Conservation (phyloP, 306 rosid genomes). For the Quillaja saponaria region DNA sequence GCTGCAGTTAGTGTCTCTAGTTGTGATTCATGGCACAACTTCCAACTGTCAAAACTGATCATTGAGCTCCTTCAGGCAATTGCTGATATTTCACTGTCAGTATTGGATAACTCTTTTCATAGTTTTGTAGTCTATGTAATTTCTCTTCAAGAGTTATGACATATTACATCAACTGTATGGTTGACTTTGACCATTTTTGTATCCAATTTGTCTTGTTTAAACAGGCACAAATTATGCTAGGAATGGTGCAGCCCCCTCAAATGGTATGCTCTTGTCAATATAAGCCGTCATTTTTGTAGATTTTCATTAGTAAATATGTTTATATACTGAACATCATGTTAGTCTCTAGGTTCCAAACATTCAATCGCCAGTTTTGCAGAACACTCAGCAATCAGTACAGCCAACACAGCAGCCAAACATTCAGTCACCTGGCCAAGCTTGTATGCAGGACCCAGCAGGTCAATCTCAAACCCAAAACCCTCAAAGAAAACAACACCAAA, state of each 20-base stretch:
- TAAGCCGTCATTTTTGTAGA: slow-evolving; percentile 15
- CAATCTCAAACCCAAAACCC: slow-evolving; percentile 62
- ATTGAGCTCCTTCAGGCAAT: no score
- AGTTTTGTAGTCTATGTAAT: neutral
- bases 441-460: slow-evolving; percentile 65
- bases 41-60: no score
- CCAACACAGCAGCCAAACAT: slow-evolving; percentile 49
- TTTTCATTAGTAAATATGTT: slow-evolving; percentile 9
- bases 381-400: slow-evolving; percentile 57
- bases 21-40: no score
- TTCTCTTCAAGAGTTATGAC: neutral
- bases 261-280: slow-evolving; percentile 44
- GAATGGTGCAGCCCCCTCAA: slow-evolving; percentile 94
- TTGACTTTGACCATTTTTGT: slow-evolving; percentile 26
- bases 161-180: neutral
- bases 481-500: slow-evolving; percentile 63
- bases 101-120: neutral
- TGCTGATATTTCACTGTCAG: neutral
- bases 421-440: slow-evolving; percentile 58
- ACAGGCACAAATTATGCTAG: slow-evolving; percentile 98
- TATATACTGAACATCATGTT: slow-evolving; percentile 18
- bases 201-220: slow-evolving; percentile 28
- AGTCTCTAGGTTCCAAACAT: slow-evolving; percentile 66
- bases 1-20: no score
- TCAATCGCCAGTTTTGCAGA: slow-evolving; percentile 62